Evolutionary conservation across 176 grass and related monocot genomes (phyloP), one percentile per base, ranked within the genome.

Genomic region (Cenchrus purpureus): DNA sequence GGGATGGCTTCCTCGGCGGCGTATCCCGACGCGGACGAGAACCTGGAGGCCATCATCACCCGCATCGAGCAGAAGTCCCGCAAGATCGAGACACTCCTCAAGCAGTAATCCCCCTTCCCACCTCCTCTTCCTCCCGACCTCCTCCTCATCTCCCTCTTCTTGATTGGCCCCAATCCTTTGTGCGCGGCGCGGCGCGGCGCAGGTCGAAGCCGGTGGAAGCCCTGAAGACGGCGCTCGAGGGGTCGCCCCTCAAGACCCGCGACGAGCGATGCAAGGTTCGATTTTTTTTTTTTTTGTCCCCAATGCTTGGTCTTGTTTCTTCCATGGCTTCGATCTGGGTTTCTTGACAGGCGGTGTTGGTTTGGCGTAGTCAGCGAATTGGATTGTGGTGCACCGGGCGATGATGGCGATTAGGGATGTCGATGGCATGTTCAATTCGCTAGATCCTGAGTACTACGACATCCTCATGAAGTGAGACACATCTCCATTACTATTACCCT

Each of bases 361-460:
- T 46, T 83, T 56, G 40, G 79, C 19, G 79, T 79, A 96, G 97
- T 96, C 94, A 53, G 94, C 97, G 70, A 92, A 94, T 72, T 99
- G 97, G 97, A 99, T 99, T 48, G 91, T 96, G 82, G 97, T 99
- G 73, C 97, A 99, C 89, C 93, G 97, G 25, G 91, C 97, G 68
- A 79, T 99, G 83, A 99, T 99, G 97, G 94, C 97, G 7, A 96
- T 99, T 43, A 99, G 92, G 94, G 97, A 99, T 65, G 90, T 99
- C 28, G 93, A 96, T 22, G 90, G 84, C 16, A 99, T 96, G 93
- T 85, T 99, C 88, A 92, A 88, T 86, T 96, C 91, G 8, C 87
- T 99, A 69, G 93, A 99, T 87, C 86, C 93, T 4, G 90, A 99
- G 72, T 99, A 99, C 85, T 99, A 99, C 84, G 97, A 96, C 80